Percentiles rank a stretch among this genome's conserved stretches.
Conservation (phyloP, 2,329 filamentous ascomycete species). For the Seiridium unicorne region DNA sequence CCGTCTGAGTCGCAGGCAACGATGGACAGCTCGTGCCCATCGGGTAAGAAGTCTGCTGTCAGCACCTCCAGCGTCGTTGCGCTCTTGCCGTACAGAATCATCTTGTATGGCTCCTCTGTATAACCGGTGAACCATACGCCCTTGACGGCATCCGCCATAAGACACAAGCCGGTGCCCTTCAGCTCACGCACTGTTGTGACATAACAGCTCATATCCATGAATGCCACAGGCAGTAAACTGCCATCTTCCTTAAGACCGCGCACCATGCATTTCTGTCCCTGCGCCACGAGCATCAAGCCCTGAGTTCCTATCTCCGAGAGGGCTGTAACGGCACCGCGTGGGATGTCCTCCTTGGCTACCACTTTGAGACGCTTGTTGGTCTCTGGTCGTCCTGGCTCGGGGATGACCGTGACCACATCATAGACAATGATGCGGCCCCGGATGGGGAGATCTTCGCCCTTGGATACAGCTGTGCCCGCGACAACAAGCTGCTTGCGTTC, state of each 20-base stretch:
- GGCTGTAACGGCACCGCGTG: slow-evolving; percentile 87
- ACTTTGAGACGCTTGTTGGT: slow-evolving; percentile 84
- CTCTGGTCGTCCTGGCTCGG: slow-evolving; percentile 80
- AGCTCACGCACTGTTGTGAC: slow-evolving; percentile 84
- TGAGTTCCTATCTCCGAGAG: slow-evolving; percentile 82
- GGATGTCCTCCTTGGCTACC: slow-evolving; percentile 83
- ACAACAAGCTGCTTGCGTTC: slow-evolving; percentile 79
- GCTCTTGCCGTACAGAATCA: slow-evolving; percentile 90
- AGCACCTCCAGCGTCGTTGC: slow-evolving; percentile 75
- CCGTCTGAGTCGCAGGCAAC: slow-evolving; percentile 81
- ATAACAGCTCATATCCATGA: slow-evolving; percentile 96
- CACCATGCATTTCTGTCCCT: slow-evolving; percentile 97
- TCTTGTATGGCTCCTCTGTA: slow-evolving; percentile 93
- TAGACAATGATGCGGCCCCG: slow-evolving; percentile 86
- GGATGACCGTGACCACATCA: slow-evolving; percentile 88
- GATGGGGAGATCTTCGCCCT: slow-evolving; percentile 86
- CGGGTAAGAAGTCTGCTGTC: slow-evolving; percentile 83
- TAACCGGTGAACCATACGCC: slow-evolving; percentile 96
- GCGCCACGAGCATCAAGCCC: slow-evolving; percentile 83
- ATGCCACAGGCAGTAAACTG: slow-evolving; percentile 87
- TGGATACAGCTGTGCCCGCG: slow-evolving; percentile 81
- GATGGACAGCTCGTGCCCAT: slow-evolving; percentile 79
- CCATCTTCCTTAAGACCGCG: slow-evolving; percentile 94
- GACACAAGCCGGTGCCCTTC: slow-evolving; percentile 76
- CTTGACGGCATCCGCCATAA: slow-evolving; percentile 88